These are phyloP conservation scores for Eimeria sp. DNA, from an alignment of 169 alveolate species.

Conservation along the genomic window DNA sequence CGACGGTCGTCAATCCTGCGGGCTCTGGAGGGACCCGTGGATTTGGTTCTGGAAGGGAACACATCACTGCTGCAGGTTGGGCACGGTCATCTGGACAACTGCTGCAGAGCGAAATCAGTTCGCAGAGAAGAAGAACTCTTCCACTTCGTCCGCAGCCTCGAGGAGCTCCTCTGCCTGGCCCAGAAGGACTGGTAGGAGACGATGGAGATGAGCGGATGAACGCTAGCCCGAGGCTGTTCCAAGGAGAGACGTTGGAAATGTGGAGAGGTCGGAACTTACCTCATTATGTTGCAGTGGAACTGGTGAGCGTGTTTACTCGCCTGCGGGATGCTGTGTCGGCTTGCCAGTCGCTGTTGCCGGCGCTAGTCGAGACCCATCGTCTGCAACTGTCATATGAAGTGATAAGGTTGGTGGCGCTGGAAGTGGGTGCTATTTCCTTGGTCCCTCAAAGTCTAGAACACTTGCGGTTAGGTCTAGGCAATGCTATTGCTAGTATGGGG, in stretches of 20 bases:
- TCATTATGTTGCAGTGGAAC: background rate
- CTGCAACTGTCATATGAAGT: background rate
- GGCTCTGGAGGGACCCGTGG: background rate
- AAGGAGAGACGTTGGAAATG: background rate
- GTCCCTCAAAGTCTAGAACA: background rate
- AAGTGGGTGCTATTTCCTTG: constrained; percentile 1
- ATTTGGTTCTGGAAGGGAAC: background rate
- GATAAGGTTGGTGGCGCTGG: background rate
- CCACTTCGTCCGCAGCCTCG: background rate
- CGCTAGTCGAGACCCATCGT: background rate
- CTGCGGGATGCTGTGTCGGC: background rate
- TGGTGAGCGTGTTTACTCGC: background rate
- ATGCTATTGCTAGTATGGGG: background rate
- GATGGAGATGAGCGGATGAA: background rate
- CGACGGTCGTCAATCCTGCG: background rate
- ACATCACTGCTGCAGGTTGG: background rate
- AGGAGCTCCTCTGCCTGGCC: background rate
- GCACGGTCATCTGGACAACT: background rate
- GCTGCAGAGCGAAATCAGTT: background rate
- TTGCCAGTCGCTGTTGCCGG: background rate
- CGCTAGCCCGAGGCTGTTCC: background rate
- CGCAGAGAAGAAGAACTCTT: background rate
- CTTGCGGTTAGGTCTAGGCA: background rate
- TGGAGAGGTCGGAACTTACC: background rate
- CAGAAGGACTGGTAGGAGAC: background rate